Base-by-base conservation (phyloP, 1,284 basidiomycete species). In the Takashimella koratensis region DNA sequence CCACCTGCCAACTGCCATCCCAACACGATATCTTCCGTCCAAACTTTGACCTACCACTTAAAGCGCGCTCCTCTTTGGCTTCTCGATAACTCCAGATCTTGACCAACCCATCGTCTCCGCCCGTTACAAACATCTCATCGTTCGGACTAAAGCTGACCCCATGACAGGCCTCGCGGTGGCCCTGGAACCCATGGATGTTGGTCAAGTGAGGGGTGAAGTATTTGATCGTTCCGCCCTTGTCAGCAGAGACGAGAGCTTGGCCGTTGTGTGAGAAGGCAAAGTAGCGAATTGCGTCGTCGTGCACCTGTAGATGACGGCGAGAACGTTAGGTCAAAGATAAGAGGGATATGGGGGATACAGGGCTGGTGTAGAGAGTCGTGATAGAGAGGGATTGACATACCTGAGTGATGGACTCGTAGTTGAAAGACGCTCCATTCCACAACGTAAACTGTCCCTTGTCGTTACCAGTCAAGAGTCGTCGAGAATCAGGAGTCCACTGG, bases 141-240 rank as follows among this genome's bases (percentile, higher is more conserved):
- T 96, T 87, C 1, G 94, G 93, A 60, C 88, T 87, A 73, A 95
- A 98, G 57, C 84, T 89, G 42, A 98, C 79, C 1, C 90, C 93
- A 45, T 95, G 83, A 54, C 97, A 90, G 4, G 91, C 88, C 75
- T 93, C 90, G 12, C 87, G 81, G 60, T 95, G 90, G 0, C 90
- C 95, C 43, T 87, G 83, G 82, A 93, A 95, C 5, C 90, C 89
- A 54, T 90, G 92, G 59, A 98, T 78, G 71, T 98, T 98, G 80
- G 98, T 98, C 87, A 98, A 91, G 73, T 98, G 97, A 36, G 90
- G 89, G 65, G 97, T 93, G 70, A 98, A 98, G 78, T 98, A 98
- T 76, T 98, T 98, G 81, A 98, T 91, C 59, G 91, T 83, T 4
- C 95, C 95, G 44, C 81, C 84, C 75, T 95, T 92, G 79, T 98